Evolutionary conservation across 495 filamentous ascomycete species (phyloP).

Genomic region (Penicillium paxilli): DNA sequence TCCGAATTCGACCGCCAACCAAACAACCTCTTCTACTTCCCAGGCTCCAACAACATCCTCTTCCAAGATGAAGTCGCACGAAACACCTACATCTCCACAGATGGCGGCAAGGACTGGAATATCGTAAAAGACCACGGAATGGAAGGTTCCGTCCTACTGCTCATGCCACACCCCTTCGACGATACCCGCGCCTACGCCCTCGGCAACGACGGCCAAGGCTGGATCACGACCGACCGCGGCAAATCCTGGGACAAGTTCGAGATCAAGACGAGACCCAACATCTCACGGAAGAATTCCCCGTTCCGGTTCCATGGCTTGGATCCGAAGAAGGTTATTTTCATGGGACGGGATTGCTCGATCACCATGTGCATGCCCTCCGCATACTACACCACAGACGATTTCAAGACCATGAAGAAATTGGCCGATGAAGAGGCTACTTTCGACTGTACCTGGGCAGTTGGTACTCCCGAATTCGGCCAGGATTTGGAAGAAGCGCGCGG

Average conservation of each 20-base stretch:
- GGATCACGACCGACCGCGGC: slow-evolving; percentile 76
- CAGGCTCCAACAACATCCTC: slow-evolving; percentile 76
- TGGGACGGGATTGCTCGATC: slow-evolving; percentile 62
- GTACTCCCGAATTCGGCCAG: slow-evolving; percentile 68
- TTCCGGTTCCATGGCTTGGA: slow-evolving; percentile 81
- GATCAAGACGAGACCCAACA: slow-evolving; percentile 47
- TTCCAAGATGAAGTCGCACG: slow-evolving; percentile 56
- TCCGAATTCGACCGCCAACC: slow-evolving; percentile 64
- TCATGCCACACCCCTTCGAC: slow-evolving; percentile 76
- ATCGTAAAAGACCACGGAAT: slow-evolving; percentile 59
- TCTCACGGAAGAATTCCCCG: slow-evolving; percentile 13
- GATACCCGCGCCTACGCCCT: slow-evolving; percentile 75
- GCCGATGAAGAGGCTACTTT: slow-evolving; percentile 53
- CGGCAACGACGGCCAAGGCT: slow-evolving; percentile 65
- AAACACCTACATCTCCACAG: slow-evolving; percentile 67
- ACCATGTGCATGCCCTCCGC: slow-evolving; percentile 45
- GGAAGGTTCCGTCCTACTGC: slow-evolving; percentile 56
- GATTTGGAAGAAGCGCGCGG: slow-evolving; percentile 49
- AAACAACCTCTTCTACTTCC: slow-evolving; percentile 75
- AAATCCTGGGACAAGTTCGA: slow-evolving; percentile 76
- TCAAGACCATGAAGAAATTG: slow-evolving; percentile 63
- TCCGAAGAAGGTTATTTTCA: slow-evolving; percentile 78
- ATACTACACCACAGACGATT: slow-evolving; percentile 84
- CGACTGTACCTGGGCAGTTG: slow-evolving; percentile 82
- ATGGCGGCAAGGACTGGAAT: slow-evolving; percentile 77